These are phyloP conservation scores for Zygosaccharomyces sapae DNA, from an alignment of 1,139 yeast species.

Conservation along the genomic window DNA sequence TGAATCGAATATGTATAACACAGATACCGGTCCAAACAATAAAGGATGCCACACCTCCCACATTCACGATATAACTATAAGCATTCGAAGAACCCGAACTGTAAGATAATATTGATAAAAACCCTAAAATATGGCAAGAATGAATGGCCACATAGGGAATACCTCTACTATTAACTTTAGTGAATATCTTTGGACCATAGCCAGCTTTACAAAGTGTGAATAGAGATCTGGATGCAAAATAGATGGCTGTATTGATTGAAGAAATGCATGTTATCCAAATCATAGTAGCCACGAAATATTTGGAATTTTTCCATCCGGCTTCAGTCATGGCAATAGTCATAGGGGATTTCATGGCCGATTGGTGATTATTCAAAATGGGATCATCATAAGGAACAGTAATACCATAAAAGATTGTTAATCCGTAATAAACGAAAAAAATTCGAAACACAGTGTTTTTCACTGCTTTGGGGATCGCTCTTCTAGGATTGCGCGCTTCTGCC, in stretches of 20 bases:
- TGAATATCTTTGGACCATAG: conserved; percentile 43
- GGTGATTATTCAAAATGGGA: conserved; percentile 35
- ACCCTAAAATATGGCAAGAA: conserved; percentile 38
- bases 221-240: conserved; percentile 39
- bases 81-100: conserved; percentile 54
- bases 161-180: conserved; percentile 39
- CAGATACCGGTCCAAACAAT: conserved; percentile 51
- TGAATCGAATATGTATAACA: conserved; percentile 46
- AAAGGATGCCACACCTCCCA: conserved; percentile 55
- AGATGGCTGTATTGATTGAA: conserved; percentile 42
- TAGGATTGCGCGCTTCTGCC: conserved; percentile 53
- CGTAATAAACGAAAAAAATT: conserved; percentile 52
- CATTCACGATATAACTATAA: conserved; percentile 49
- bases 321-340: conserved; percentile 45
- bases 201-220: conserved; percentile 43
- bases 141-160: conserved; percentile 39
- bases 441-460: conserved; percentile 56
- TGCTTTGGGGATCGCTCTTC: conserved; percentile 53
- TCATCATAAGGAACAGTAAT: conserved; percentile 52
- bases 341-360: conserved; percentile 43
- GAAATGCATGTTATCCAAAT: conserved; percentile 46
- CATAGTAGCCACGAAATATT: conserved; percentile 44
- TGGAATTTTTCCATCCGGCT: conserved; percentile 44
- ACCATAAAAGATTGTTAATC: conserved; percentile 51
- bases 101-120: conserved; percentile 48